Base-by-base conservation (phyloP, 225 moss, liverwort and hornwort genomes). In the Straminergon stramineum region DNA sequence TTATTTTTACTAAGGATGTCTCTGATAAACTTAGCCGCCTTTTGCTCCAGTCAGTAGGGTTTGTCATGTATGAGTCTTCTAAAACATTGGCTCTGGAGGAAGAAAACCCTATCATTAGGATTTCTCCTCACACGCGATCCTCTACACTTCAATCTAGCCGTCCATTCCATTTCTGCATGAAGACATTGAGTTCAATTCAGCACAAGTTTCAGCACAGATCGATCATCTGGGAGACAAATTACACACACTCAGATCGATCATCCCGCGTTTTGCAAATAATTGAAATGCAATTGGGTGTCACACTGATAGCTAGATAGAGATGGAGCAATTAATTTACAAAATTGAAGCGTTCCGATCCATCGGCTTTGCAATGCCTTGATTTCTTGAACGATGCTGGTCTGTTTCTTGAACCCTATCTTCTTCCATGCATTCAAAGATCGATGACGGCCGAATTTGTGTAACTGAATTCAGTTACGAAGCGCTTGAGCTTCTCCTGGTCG, bases 381-480 rank as follows among this genome's bases (percentile, higher is more conserved):
- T 79, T 80, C 79, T 80, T 81, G 81, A 31, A 81, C 43, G 5
- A 43, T 26, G 57, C 58, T 11, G 58, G 8, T 58, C 79, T 56
- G 80, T 39, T 88, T 88, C 88, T 89, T 89, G 84, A 76, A 89
- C 76, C 76, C 84, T 83, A 76, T 43, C 35, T 43, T 55, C 64
- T 23, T 43, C 75, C 75, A 41, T 41, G 41, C 70, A 56, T 83
- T 65, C 75, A 88, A 88, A 88, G 88, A 88, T 88, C 84, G 55
- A 83, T 41, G 88, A 56, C 89, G 57, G 89, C 89, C 84, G 83
- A 75, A 65, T 66, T 66, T 15, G 55, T 20, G 84, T 89, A 89
- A 89, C 89, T 55, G 89, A 89, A 89, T 89, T 84, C 84, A 23
- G 89, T 89, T 89, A 89, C 83, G 84, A 66, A 84, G 89, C 89